Conservation (phyloP, 495 filamentous ascomycete species). For the Daldinia childiae region DNA sequence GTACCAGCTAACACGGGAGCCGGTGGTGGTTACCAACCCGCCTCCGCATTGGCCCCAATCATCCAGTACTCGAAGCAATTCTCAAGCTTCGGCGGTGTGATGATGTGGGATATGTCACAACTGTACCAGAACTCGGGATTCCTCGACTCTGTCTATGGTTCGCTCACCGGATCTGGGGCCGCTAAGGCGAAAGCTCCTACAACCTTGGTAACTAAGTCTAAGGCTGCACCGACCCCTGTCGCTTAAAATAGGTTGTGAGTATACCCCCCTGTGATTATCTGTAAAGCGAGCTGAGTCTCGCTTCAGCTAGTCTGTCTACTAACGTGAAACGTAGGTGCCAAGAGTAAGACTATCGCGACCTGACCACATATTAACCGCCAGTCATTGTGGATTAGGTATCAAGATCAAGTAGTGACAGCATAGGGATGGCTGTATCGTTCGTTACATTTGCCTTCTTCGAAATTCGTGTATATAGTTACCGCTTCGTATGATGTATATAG, state of each 20-base stretch:
- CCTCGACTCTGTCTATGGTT: conserved; percentile 53
- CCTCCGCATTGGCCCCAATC: conserved; percentile 55
- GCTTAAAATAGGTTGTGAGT: conserved; percentile 53
- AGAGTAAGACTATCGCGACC: background rate
- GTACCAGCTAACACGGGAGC: conserved; percentile 70
- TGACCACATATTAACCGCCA: background rate
- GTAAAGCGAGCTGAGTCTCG: background rate
- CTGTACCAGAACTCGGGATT: conserved; percentile 68
- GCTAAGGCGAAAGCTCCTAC: conserved; percentile 18
- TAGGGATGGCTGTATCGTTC: background rate
- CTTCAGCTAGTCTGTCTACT: conserved; percentile 14
- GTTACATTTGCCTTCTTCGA: background rate
- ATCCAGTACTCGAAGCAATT: conserved; percentile 63
- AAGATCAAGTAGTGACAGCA: background rate
- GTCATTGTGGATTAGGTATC: background rate
- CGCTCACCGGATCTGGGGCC: conserved; percentile 38
- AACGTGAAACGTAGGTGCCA: conserved; percentile 14
- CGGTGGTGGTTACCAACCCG: conserved; percentile 66
- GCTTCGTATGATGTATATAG: conserved; percentile 1
- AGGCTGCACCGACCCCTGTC: conserved; percentile 33
- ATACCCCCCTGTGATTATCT: conserved; percentile 1
- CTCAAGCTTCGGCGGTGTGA: conserved; percentile 72
- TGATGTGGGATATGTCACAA: conserved; percentile 77
- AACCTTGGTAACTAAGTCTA: conserved; percentile 33
- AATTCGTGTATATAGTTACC: conserved; percentile 36